phyloP scores from a whole-genome alignment of 768 basidiomycete genomes.

The Inosperma sp. region DNA sequence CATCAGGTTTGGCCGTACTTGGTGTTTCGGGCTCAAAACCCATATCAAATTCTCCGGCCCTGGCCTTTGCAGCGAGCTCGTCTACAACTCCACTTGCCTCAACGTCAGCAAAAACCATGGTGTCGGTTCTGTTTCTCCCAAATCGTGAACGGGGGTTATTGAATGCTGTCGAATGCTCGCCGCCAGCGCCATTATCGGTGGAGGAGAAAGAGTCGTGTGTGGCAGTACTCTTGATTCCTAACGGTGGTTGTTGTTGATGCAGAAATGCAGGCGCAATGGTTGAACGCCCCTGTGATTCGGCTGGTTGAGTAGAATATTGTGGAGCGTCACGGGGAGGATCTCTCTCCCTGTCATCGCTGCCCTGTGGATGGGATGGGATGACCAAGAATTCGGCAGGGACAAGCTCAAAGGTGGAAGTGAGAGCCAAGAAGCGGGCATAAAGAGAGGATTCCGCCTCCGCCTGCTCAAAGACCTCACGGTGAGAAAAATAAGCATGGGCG shows the following conservation, averaged over 20 bases:
- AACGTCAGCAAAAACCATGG: slow-evolving; percentile 61
- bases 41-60: slow-evolving; percentile 17
- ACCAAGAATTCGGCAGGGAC: slow-evolving; percentile 82
- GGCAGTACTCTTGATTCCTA: background rate
- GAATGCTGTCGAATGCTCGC: slow-evolving; percentile 6
- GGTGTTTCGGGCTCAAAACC: slow-evolving; percentile 14
- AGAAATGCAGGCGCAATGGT: slow-evolving; percentile 25
- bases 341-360: slow-evolving; percentile 20
- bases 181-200: slow-evolving; percentile 11
- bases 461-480: slow-evolving; percentile 86
- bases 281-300: background rate
- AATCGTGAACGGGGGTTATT: slow-evolving; percentile 26
- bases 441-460: slow-evolving; percentile 87
- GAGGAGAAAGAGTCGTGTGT: background rate
- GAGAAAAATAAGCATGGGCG: slow-evolving; percentile 94
- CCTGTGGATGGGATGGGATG: slow-evolving; percentile 47
- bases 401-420: slow-evolving; percentile 74
- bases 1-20: slow-evolving; percentile 11
- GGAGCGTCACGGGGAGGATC: slow-evolving; percentile 26
- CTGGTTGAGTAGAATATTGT: background rate
- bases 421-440: slow-evolving; percentile 84
- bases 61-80: slow-evolving; percentile 26
- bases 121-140: slow-evolving; percentile 62
- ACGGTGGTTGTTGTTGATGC: background rate
- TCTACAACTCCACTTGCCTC: slow-evolving; percentile 29